Evolutionary conservation across 176 grass and related monocot genomes (phyloP), one percentile per base, ranked within the genome.

Genomic region (Oryza meyeriana): DNA sequence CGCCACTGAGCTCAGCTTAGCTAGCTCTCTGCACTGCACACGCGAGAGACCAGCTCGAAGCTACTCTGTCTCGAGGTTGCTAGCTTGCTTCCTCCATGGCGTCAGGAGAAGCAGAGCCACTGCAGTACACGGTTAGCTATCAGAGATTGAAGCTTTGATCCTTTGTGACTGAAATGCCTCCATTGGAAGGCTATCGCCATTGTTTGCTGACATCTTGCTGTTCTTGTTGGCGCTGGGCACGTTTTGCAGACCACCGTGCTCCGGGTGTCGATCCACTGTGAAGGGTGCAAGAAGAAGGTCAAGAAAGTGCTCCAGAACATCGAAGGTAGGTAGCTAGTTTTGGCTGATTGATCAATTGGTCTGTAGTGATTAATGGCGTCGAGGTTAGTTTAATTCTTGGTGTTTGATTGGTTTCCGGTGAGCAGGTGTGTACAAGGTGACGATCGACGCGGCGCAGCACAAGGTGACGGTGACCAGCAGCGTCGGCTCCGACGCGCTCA

Each of bases 221-320:
- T 1, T 79, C 29, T 79, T 35, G 42, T 39, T 69, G 61, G 55
- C 26, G 1, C 18, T 20, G 10, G 12, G 6, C 30, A 9, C 1
- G 32, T 35, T 13, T 40, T 79, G 66, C 83, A 98, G 95, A 94
- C 90, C 79, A 85, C 89, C 10, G 82, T 77, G 81, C 80, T 98
- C 52, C 89, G 88, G 63, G 92, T 94, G 61, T 93, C 95, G 50
- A 91, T 98, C 77, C 95, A 98, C 83, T 98, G 95, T 76, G 92
- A 94, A 78, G 95, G 95, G 5, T 98, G 95, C 90, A 93, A 86
- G 88, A 98, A 91, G 82, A 94, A 98, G 81, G 95, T 98, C n/a
- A 93, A 71, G 87, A 98, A 81, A 69, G 89, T 94, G 28, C 89
- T 98, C 25, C 77, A 79, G 30, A 78, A 11, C 78, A 91, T 93